Evolutionary conservation across 441 rosid genomes (phyloP).

Genomic region (Raphanus hybrid): DNA sequence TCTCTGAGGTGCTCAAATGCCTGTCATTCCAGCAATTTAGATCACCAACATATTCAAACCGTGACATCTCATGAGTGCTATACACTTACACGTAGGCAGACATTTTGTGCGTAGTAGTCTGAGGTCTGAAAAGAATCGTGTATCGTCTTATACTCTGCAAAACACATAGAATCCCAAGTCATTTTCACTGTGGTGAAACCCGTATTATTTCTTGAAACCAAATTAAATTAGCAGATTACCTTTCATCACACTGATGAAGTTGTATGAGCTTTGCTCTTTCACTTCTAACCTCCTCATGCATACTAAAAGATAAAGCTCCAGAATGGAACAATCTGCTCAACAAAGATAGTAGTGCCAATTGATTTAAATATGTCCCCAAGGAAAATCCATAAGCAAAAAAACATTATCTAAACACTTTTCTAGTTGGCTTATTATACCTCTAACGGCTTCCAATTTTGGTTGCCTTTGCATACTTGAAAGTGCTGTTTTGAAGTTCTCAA

Average conservation of each 20-base stretch:
- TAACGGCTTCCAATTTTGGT: conserved; percentile 80
- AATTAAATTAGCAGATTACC: conserved; percentile 47
- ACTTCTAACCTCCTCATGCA: conserved; percentile 90
- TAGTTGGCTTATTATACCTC: conserved; percentile 51
- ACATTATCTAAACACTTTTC: not conserved
- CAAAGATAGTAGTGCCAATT: conserved; percentile 9
- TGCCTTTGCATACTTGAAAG: conserved; percentile 70
- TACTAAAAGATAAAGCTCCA: conserved; percentile 89
- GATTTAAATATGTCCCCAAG: not conserved
- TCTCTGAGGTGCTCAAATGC: conserved; percentile 89
- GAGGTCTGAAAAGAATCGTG: conserved; percentile 82
- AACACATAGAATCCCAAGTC: conserved; percentile 25
- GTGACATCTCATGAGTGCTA: conserved; percentile 29
- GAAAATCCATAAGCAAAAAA: conserved; percentile 21
- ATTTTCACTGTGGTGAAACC: not conserved
- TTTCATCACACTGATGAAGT: conserved; percentile 87
- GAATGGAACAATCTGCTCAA: conserved; percentile 82
- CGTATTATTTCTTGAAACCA: conserved; percentile 19
- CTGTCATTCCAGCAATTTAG: conserved; percentile 51
- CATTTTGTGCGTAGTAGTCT: conserved; percentile 71
- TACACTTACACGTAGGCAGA: conserved; percentile 72
- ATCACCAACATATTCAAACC: conserved; percentile 16
- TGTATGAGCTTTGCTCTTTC: conserved; percentile 86
- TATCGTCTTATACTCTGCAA: conserved; percentile 83
- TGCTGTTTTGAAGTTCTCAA: conserved; percentile 84